These are phyloP conservation scores for Aspergillus ibericus DNA, from an alignment of 2,329 filamentous ascomycete species.

Conservation along the genomic window DNA sequence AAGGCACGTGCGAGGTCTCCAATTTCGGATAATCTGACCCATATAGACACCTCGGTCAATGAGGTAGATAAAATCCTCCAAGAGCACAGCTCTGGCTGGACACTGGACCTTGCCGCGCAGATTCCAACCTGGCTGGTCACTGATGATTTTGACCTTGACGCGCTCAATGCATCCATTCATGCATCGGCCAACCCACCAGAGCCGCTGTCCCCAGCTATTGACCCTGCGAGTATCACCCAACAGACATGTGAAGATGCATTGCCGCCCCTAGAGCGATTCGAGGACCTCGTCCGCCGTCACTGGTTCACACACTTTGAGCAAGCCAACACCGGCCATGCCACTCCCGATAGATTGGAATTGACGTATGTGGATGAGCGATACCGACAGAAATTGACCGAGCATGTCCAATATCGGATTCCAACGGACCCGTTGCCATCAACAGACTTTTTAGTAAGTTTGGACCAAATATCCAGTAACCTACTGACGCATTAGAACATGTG, in stretches of 20 bases:
- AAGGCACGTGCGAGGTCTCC: background rate
- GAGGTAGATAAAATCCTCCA: background rate
- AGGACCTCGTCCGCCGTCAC: background rate
- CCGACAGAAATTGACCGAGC: background rate
- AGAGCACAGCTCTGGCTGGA: slow-evolving; percentile 1
- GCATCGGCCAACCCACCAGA: slow-evolving; percentile 1
- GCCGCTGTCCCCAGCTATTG: background rate
- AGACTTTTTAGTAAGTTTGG: background rate
- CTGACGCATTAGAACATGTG: slow-evolving; percentile 4
- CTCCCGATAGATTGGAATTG: background rate
- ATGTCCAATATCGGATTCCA: slow-evolving; percentile 1
- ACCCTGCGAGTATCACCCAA: background rate
- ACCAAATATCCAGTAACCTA: background rate
- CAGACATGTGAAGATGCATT: background rate
- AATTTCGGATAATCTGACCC: too few relatives aligned
- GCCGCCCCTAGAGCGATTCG: background rate
- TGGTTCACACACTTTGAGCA: background rate
- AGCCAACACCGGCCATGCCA: background rate
- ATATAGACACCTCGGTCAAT: background rate
- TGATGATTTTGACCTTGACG: slow-evolving; percentile 25
- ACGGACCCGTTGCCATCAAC: background rate
- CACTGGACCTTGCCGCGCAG: slow-evolving; percentile 8
- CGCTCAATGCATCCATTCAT: slow-evolving; percentile 17
- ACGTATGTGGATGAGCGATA: slow-evolving; percentile 2
- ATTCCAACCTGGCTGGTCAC: slow-evolving; percentile 21